Evolutionary conservation across 495 filamentous ascomycete genomes (phyloP).

Genomic region (Glarea lozoyensis): DNA sequence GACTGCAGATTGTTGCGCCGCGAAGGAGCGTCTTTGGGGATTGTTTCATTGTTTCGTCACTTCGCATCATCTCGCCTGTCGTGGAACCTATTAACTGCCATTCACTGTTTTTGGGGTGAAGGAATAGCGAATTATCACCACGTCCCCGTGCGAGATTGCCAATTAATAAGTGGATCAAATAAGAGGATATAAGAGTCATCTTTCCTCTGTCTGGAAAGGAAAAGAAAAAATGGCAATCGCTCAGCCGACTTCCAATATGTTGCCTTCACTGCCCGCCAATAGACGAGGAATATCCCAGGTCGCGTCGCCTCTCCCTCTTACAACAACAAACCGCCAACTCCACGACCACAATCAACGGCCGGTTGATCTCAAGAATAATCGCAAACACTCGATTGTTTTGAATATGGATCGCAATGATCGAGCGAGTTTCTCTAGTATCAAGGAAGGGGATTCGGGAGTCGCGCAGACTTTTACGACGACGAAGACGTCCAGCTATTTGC

Average conservation of each 20-base stretch:
- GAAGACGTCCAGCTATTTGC: conserved; percentile 49
- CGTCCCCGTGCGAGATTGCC: too few relatives aligned
- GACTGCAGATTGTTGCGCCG: too few relatives aligned
- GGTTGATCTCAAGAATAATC: background rate
- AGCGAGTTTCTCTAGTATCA: conserved; percentile 48
- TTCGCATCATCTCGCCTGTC: too few relatives aligned
- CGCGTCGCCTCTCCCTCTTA: background rate
- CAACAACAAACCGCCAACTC: background rate
- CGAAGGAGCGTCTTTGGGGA: too few relatives aligned
- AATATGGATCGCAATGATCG: conserved; percentile 25
- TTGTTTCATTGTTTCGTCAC: too few relatives aligned
- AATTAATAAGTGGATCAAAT: too few relatives aligned
- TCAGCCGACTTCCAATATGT: background rate
- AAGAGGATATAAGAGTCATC: too few relatives aligned
- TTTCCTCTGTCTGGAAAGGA: too few relatives aligned
- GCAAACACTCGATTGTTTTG: background rate
- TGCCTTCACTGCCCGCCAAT: background rate
- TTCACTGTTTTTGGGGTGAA: too few relatives aligned
- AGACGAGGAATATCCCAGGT: background rate
- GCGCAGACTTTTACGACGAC: conserved; percentile 66
- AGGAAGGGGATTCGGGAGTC: conserved; percentile 41
- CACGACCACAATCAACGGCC: conserved; percentile 1
- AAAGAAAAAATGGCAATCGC: conserved; percentile 9
- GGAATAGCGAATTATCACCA: too few relatives aligned
- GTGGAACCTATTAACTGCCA: too few relatives aligned